Base-by-base conservation (phyloP, 2,329 filamentous ascomycete genomes). In the Fonsecaea pedrosoi region DNA sequence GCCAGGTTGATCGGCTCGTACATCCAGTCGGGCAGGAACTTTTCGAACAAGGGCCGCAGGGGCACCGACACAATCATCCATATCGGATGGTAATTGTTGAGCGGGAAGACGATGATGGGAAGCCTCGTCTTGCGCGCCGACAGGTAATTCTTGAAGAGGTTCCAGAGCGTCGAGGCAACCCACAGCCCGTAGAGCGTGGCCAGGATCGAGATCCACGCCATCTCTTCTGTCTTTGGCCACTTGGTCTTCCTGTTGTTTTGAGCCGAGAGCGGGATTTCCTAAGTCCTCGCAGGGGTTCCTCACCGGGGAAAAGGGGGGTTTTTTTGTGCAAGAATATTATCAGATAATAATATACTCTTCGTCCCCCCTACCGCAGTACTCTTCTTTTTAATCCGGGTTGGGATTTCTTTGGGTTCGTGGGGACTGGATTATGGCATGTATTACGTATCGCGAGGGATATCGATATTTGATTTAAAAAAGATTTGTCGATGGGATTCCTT, bases 11-110 rank as follows among this genome's bases (percentile, higher is more conserved):
- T 32, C 12, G 71, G 69, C 7, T 73, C 64, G 56, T 69, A 74
- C 3, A 75, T 21, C 65, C 68, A 72, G 15, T 15, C 35, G 0
- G 77, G 77, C 1, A 79, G 68, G 35, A 73, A 66, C 38, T 69
- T 74, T 42, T 73, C 55, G 13, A 75, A 67, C 0, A 65, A 57
- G 1, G 70, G 73, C 35, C 69, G 68, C 0, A 76, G 58, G 0
- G 68, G 59, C 1, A 74, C 72, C 0, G 64, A 70, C 5, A 76
- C 37, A 13, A 78, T 63, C 75, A 75, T 68, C 74, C 74, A 78
- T 37, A 70, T n/a, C 1, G 71, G 56, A 13, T 69, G 74, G 32
- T 72, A 72, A 13, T 69, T 64, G 38, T 70, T 66, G 7, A 73
- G 21, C 0, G 75, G 76, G 5, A 69, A 60, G 40, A 75, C 32